phyloP scores from a whole-genome alignment of 768 basidiomycete genomes.

The Chalciporus piperatus region DNA sequence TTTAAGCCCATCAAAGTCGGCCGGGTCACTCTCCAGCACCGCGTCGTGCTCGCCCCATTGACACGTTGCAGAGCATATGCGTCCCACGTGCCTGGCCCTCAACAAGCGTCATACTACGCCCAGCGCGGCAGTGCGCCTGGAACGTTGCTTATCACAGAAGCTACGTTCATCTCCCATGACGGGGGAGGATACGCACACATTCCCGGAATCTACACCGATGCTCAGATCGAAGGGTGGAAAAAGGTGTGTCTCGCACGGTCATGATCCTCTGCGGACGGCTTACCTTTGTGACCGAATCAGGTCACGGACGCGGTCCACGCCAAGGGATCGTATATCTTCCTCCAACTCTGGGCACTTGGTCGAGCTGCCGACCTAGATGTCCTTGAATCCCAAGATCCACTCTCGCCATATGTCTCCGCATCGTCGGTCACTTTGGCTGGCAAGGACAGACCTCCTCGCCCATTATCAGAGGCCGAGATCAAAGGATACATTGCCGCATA shows the following conservation, averaged over 20 bases:
- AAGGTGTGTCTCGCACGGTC: constrained; percentile 26
- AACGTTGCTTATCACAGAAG: constrained; percentile 56
- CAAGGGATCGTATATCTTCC: constrained; percentile 44
- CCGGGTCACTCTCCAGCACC: constrained; percentile 40
- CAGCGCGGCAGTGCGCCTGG: constrained; percentile 47
- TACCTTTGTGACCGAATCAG: constrained; percentile 24
- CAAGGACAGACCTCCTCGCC: constrained; percentile 14
- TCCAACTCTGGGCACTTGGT: constrained; percentile 57
- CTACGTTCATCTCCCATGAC: constrained; percentile 45
- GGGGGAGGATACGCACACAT: constrained; percentile 49
- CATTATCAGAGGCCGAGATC: constrained; percentile 31
- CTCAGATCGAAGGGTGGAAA: constrained; percentile 55
- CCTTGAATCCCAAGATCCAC: constrained; percentile 35
- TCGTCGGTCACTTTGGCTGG: constrained; percentile 27
- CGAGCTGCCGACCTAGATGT: constrained; percentile 37
- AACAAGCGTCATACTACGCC: constrained; percentile 41
- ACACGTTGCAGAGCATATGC: constrained; percentile 43
- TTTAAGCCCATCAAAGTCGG: constrained; percentile 51
- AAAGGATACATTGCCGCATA: constrained; percentile 29
- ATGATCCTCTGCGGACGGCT: no score
- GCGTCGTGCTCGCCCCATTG: constrained; percentile 52
- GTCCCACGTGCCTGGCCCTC: constrained; percentile 32
- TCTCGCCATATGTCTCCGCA: constrained; percentile 31
- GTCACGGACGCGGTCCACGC: constrained; percentile 58
- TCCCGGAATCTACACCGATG: constrained; percentile 65